These are phyloP conservation scores for Gremmenia infestans DNA, from an alignment of 2,329 filamentous ascomycete genomes.

Conservation along the genomic window DNA sequence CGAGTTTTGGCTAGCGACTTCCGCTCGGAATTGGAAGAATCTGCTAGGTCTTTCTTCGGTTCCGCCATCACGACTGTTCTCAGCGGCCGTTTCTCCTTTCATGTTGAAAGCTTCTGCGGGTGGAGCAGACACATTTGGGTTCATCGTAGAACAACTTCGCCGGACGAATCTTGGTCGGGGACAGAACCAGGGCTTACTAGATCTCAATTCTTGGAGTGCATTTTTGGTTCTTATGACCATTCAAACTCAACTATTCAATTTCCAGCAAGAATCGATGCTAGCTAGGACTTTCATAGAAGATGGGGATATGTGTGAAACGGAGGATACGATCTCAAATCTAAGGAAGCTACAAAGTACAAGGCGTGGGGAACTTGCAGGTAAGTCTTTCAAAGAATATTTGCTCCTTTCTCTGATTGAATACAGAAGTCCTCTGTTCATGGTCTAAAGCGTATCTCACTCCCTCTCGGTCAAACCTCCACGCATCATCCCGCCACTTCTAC, in stretches of 20 bases:
- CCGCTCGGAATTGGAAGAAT: slow-evolving; percentile 22
- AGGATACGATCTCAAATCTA: background rate
- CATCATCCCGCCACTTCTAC: slow-evolving; percentile 16
- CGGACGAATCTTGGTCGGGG: background rate
- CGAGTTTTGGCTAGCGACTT: slow-evolving; percentile 22
- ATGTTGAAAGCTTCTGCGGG: slow-evolving; percentile 7
- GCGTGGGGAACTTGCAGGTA: slow-evolving; percentile 6
- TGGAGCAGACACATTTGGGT: background rate
- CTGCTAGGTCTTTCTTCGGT: slow-evolving; percentile 18
- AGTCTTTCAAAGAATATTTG: background rate
- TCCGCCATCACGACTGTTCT: slow-evolving; percentile 20
- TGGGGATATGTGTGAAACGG: background rate
- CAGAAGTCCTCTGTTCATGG: slow-evolving; percentile 12
- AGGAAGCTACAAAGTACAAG: background rate
- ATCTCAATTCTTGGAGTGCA: slow-evolving; percentile 23
- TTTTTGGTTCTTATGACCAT: slow-evolving; percentile 22
- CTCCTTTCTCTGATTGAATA: background rate
- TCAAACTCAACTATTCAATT: slow-evolving; percentile 17
- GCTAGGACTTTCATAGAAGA: slow-evolving; percentile 17
- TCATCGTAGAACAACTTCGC: background rate
- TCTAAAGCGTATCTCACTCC: slow-evolving; percentile 9
- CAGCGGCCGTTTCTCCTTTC: slow-evolving; percentile 22
- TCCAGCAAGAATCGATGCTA: slow-evolving; percentile 18
- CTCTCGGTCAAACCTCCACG: background rate
- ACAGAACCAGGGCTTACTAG: slow-evolving; percentile 8